Evolutionary conservation across 192 early-diverging fungal genomes (phyloP), one percentile per base, ranked within the genome.

Genomic region (Backusella morwellensis): DNA sequence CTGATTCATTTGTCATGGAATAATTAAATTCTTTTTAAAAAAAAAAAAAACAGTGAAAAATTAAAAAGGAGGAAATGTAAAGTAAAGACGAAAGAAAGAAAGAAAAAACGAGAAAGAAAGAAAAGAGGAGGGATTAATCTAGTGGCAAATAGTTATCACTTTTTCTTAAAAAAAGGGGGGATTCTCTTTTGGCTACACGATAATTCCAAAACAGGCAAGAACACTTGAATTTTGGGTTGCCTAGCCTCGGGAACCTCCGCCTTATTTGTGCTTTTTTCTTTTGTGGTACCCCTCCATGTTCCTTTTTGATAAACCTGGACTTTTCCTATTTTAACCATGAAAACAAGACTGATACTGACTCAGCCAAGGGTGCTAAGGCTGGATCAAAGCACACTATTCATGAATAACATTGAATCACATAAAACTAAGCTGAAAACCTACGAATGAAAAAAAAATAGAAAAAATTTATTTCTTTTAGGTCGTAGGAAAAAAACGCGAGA

Each of bases 1-100:
- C 23, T 63, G 56, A 63, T 63, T 41, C 70, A 72, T 72, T 44
- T 72, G 29, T 44, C 70, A 72, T 72, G 40, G 12, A 72, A 44
- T 29, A 11, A 41, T 44, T 21, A 68, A 38, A 8, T 36, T 69
- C 35, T 69, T 69, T 69, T 38, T 38, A 41, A 38, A 40, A 19
- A 29, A 36, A 69, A 41, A 19, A 21, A 40, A 35, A 40, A 40
- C 8, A 70, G 36, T 9, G 40, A 6, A 6, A 36, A 36, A 8
- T 38, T 3, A 41, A 70, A 38, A 70, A 41, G 35, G 17, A 19
- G 21, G 21, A 69, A 69, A 36, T 8, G 68, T 11, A n/a, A 40
- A 68, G n/a, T 17, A 36, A 68, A 35, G 6, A 44, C 14, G 15
- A 67, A 34, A 67, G 34, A 34, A 67, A 67, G 34, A 67, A n/a